These are phyloP conservation scores for Colletotrichum echinochloae DNA, from an alignment of 2,329 filamentous ascomycete species.

Conservation along the genomic window DNA sequence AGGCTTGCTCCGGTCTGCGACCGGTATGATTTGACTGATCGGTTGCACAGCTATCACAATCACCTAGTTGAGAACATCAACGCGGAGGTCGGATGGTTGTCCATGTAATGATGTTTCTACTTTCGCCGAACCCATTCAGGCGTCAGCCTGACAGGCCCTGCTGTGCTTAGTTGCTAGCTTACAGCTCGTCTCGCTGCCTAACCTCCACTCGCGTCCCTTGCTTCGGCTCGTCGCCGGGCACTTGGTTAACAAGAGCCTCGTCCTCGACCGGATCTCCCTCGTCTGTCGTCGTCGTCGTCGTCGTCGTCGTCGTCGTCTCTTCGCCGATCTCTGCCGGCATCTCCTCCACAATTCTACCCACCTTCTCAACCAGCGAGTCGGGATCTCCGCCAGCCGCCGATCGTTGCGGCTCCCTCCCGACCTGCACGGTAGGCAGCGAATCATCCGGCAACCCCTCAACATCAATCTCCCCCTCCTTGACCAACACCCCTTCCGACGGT, in stretches of 20 bases:
- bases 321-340: conserved; percentile 39
- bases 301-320: conserved; percentile 14
- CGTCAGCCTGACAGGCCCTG: background rate
- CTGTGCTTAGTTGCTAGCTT: background rate
- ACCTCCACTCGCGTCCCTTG: conserved; percentile 38
- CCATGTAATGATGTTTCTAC: conserved; percentile 30
- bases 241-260: conserved; percentile 17
- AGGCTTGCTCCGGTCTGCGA: background rate
- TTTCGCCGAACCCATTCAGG: conserved; percentile 12
- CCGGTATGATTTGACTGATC: background rate
- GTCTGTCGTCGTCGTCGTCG: background rate
- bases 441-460: conserved; percentile 54
- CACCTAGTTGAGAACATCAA: conserved; percentile 4
- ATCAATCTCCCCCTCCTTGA: conserved; percentile 45
- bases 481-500: conserved; percentile 44
- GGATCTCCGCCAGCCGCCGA: conserved; percentile 45
- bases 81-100: conserved; percentile 3
- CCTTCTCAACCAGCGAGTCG: conserved; percentile 62
- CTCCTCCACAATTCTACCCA: conserved; percentile 64
- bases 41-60: background rate
- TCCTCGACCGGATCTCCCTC: conserved; percentile 42
- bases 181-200: conserved; percentile 37
- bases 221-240: conserved; percentile 44
- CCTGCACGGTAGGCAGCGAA: conserved; percentile 63
- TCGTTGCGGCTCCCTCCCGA: conserved; percentile 48